Percentiles rank a stretch among this genome's conserved stretches.
These are phyloP conservation scores for Agrocybe pediades DNA, from an alignment of 768 basidiomycete species.

Conservation along the genomic window DNA sequence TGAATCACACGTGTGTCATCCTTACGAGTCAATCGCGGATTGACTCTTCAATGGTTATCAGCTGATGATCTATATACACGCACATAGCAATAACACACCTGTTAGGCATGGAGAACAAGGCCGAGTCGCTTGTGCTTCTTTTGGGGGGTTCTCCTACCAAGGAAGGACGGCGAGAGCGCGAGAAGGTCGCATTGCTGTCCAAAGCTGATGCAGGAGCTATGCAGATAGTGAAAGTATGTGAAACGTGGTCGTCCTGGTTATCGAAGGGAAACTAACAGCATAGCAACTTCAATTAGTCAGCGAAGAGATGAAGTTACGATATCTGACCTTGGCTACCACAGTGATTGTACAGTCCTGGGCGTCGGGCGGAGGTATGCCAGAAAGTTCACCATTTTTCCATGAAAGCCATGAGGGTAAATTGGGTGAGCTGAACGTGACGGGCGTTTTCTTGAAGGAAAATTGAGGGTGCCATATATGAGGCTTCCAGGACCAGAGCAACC, in stretches of 20 bases:
- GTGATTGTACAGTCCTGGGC: constrained; percentile 77
- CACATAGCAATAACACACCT: constrained; percentile 28
- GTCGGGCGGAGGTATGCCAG: constrained; percentile 77
- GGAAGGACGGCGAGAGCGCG: constrained; percentile 45
- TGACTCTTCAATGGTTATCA: constrained; percentile 8
- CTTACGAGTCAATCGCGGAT: constrained; percentile 26
- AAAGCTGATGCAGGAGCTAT: constrained; percentile 64
- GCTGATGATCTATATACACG: not conserved
- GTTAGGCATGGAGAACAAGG: constrained; percentile 41
- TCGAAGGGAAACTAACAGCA: constrained; percentile 65
- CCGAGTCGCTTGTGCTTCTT: constrained; percentile 50
- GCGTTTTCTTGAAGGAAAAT: constrained; percentile 76
- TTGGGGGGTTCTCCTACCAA: constrained; percentile 43
- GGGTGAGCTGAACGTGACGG: constrained; percentile 81
- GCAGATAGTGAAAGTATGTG: constrained; percentile 67
- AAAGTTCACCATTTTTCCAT: constrained; percentile 84
- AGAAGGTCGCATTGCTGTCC: constrained; percentile 36
- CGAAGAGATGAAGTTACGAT: not conserved
- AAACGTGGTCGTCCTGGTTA: constrained; percentile 69
- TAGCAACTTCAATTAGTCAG: constrained; percentile 8
- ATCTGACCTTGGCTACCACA: constrained; percentile 71
- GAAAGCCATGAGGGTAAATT: constrained; percentile 82
- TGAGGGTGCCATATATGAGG: constrained; percentile 98
- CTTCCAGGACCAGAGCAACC: constrained; percentile 84
- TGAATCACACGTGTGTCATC: constrained; percentile 74